Base-by-base conservation (phyloP, 768 basidiomycete species). In the Rhodocollybia butyracea region DNA sequence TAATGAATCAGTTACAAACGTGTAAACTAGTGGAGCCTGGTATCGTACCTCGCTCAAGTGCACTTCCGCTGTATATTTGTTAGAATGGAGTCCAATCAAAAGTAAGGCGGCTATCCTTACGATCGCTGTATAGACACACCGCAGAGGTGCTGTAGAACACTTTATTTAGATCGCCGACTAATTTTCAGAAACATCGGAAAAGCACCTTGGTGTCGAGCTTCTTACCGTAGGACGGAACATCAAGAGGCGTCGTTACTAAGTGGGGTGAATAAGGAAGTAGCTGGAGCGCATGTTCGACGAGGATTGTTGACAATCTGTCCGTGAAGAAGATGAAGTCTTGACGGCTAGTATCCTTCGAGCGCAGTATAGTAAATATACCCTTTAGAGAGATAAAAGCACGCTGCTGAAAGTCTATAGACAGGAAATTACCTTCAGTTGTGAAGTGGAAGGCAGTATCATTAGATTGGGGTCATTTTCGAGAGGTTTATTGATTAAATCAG, bases 321-420 rank as follows among this genome's bases (percentile, higher is more conserved):
- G 84, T 83, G 65, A 93, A 94, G 75, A 97, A 96, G 36, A 98
- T 85, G 64, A 98, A 98, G 64, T 98, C 94, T 61, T 90, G 89
- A 17, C 86, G 76, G 12, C 73, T 72, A 0, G 90, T 87, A n/a
- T 72, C 78, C 54, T 72, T 74, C 61, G 93, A 86, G 7, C 96
- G 81, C 21, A 99, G 65, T 24, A 90, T 85, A 0, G 96, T 98
- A 66, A 88, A 88, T 5, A 98, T 94, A 0, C 94, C 94, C 92
- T 96, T 59, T 6, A 41, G 12, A 15, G n/a, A n/a, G n/a, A n/a
- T n/a, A n/a, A n/a, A n/a, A n/a, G n/a, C n/a, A n/a, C n/a, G n/a
- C n/a, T n/a, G n/a, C n/a, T n/a, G n/a, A n/a, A n/a, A n/a, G n/a
- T n/a, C n/a, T n/a, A n/a, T n/a, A n/a, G n/a, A n/a, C 29, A 51